Conservation (phyloP, 23 red algal genomes). For the Gracilaria domingensis region DNA sequence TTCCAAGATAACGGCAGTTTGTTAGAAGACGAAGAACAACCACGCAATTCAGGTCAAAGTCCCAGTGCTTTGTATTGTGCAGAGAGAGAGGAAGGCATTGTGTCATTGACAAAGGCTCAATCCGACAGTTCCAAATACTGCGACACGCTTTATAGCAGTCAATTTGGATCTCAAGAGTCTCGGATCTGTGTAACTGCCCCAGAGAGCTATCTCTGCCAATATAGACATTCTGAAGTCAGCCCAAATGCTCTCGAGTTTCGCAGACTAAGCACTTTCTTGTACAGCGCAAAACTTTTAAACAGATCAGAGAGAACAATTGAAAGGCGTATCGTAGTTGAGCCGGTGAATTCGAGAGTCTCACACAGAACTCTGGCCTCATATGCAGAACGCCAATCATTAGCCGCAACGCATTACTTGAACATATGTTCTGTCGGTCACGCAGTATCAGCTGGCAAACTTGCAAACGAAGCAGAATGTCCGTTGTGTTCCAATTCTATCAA, state of each 20-base stretch:
- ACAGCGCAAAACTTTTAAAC: not conserved
- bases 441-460: not conserved
- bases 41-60: too few relatives aligned
- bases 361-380: not conserved
- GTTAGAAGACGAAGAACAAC: too few relatives aligned
- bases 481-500: not conserved
- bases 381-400: not conserved
- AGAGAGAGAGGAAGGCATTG: too few relatives aligned
- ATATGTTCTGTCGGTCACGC: not conserved
- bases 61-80: too few relatives aligned
- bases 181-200: too few relatives aligned
- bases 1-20: too few relatives aligned
- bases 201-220: too few relatives aligned
- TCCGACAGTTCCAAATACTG: too few relatives aligned
- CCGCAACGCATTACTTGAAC: not conserved
- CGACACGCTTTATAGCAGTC: too few relatives aligned
- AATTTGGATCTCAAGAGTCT: too few relatives aligned
- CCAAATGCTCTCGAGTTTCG: not conserved
- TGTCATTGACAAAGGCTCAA: too few relatives aligned
- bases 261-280: not conserved
- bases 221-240: too few relatives aligned
- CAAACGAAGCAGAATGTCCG: not conserved
- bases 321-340: not conserved
- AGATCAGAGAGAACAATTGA: not conserved
- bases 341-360: not conserved